A percentile compares a stretch with the other conserved stretches of the same genome.
These are phyloP conservation scores for Tripterygium wilfordii DNA, from an alignment of 177 flowering plant genomes.

Conservation along the genomic window DNA sequence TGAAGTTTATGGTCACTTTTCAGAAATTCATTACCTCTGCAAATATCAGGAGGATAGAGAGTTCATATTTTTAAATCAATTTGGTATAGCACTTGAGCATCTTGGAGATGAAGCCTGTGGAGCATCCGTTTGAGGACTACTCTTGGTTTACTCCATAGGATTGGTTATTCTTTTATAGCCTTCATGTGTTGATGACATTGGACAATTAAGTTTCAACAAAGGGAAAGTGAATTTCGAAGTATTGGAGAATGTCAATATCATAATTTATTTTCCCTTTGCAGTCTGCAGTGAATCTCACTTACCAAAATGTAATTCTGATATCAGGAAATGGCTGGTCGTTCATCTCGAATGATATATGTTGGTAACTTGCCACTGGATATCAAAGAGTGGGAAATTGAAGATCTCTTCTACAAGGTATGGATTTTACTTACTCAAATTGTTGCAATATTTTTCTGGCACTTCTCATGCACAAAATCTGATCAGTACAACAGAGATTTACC, in stretches of 20 bases:
- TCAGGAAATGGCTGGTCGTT: conserved; percentile 74
- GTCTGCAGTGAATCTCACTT: conserved; percentile 32
- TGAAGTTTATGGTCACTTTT: conserved; percentile 60
- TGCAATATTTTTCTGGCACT: background rate
- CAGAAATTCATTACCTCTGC: conserved; percentile 53
- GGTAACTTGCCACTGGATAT: conserved; percentile 92
- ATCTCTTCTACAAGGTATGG: conserved; percentile 89
- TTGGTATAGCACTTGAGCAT: conserved; percentile 74
- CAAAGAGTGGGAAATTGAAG: conserved; percentile 81
- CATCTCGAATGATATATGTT: conserved; percentile 83
- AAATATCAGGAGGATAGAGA: conserved; percentile 56
- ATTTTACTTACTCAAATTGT: background rate
- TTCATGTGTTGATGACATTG: too few species aligned
- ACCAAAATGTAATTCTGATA: too few species aligned
- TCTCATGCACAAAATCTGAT: too few species aligned
- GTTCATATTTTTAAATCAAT: conserved; percentile 52
- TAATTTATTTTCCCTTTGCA: conserved; percentile 10
- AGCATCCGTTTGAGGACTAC: conserved; percentile 87
- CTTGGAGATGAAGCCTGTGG: conserved; percentile 95
- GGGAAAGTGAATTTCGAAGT: background rate
- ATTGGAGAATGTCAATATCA: too few species aligned
- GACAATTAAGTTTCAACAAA: too few species aligned
- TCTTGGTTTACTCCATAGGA: conserved; percentile 91
- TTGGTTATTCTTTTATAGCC: conserved; percentile 20
- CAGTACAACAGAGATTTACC: too few species aligned